phyloP scores from a whole-genome alignment of 225 moss, liverwort and hornwort genomes.

The Thuidium tamariscinum region DNA sequence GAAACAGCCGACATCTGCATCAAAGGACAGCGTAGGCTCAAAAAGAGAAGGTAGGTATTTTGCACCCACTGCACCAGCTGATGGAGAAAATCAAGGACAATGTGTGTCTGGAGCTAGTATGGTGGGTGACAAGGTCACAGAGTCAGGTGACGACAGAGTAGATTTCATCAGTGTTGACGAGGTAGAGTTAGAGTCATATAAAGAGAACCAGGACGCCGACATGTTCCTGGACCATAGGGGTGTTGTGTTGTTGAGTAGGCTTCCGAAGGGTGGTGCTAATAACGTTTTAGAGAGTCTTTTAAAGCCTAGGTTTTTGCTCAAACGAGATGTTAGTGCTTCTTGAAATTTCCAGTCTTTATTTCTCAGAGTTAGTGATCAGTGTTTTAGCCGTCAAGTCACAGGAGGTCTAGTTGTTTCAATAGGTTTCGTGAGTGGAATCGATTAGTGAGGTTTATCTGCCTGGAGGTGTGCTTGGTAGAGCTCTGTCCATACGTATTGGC shows the following conservation, averaged over 20 bases:
- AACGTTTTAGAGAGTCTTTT: not conserved
- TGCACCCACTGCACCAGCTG: constrained; percentile 17
- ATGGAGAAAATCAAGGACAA: not conserved
- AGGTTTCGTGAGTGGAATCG: not conserved
- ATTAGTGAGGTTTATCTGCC: not conserved
- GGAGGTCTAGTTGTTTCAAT: not conserved
- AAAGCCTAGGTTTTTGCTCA: constrained; percentile 23
- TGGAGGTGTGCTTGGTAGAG: not conserved
- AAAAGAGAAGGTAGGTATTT: constrained; percentile 82
- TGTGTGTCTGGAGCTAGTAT: not conserved
- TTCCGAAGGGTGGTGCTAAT: not conserved
- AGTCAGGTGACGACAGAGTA: constrained; percentile 18
- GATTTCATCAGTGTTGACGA: constrained; percentile 47
- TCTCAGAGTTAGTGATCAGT: not conserved
- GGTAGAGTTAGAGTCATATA: constrained; percentile 4
- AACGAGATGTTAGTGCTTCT: not conserved
- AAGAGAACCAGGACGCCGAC: constrained; percentile 14
- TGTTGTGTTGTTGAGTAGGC: not conserved
- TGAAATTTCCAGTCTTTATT: not conserved
- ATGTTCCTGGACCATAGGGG: not conserved
- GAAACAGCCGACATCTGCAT: constrained; percentile 11
- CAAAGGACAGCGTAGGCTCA: constrained; percentile 14
- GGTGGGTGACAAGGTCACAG: not conserved
- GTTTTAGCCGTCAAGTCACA: not conserved
- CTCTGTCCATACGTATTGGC: not conserved